A percentile compares a stretch with the other conserved stretches of the same genome.
phyloP scores from a whole-genome alignment of 2,329 filamentous ascomycete genomes.

The Aureobasidium sp. region DNA sequence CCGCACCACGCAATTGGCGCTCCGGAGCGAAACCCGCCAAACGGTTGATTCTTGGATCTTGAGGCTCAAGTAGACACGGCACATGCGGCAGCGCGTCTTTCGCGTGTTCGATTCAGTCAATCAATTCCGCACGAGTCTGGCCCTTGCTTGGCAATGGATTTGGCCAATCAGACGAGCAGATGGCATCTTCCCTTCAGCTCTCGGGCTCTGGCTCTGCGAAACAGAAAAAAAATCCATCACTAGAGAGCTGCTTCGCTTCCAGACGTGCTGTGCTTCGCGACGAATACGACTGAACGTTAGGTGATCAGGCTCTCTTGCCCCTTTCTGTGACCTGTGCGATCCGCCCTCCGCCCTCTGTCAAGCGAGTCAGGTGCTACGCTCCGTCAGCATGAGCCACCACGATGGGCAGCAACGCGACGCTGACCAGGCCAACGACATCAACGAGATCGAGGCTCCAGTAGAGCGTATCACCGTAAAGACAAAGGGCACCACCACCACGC shows the following conservation, averaged over 20 bases:
- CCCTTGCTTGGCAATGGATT: neutral
- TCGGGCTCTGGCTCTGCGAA: too few species aligned
- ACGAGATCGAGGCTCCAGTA: constrained; percentile 14
- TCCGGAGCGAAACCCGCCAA: neutral
- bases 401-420: neutral
- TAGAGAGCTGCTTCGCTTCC: neutral
- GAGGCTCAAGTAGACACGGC: neutral
- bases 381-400: neutral
- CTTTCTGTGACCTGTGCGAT: too few species aligned
- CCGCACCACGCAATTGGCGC: too few species aligned
- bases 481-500: constrained; percentile 20
- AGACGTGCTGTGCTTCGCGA: neutral
- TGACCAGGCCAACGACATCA: constrained; percentile 12
- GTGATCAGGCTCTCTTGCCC: neutral
- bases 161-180: neutral
- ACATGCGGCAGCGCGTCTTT: neutral
- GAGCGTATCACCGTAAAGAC: constrained; percentile 25
- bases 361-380: neutral
- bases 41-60: neutral
- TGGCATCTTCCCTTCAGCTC: neutral
- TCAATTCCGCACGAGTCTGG: neutral
- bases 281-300: neutral
- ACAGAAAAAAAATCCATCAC: neutral
- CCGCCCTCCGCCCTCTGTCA: neutral
- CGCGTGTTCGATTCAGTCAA: neutral